These are phyloP conservation scores for Cucumis cinereus DNA, from an alignment of 306 rosid species.

Conservation along the genomic window DNA sequence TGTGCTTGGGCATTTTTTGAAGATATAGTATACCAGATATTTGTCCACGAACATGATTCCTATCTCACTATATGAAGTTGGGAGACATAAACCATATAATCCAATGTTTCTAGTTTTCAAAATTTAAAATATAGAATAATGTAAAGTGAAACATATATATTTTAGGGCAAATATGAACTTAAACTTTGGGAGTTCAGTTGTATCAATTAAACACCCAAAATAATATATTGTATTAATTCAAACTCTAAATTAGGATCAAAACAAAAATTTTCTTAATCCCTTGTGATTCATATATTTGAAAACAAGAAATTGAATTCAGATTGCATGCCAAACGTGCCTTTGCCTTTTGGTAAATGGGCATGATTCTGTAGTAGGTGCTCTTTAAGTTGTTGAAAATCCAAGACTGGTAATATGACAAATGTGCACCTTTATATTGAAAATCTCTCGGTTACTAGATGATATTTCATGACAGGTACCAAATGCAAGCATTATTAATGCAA, in stretches of 20 bases:
- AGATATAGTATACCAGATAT: not conserved
- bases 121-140: too few relatives aligned
- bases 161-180: too few relatives aligned
- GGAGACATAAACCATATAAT: not conserved
- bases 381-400: not conserved
- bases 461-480: slow-evolving; percentile 48
- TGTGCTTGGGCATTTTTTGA: too few relatives aligned
- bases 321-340: not conserved
- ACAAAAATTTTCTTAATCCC: not conserved
- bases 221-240: too few relatives aligned
- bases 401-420: not conserved
- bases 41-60: not conserved
- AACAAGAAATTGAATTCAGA: not conserved
- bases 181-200: too few relatives aligned
- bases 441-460: not conserved
- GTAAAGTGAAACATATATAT: not conserved
- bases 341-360: not conserved
- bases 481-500: slow-evolving; percentile 32
- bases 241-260: too few relatives aligned
- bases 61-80: not conserved
- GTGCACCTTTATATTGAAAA: not conserved
- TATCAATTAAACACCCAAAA: too few relatives aligned
- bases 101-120: not conserved
- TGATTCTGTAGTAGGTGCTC: not conserved
- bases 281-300: not conserved